Conservation (phyloP, 371 early-diverging fungal genomes). For the Capniomyces stellatus region DNA sequence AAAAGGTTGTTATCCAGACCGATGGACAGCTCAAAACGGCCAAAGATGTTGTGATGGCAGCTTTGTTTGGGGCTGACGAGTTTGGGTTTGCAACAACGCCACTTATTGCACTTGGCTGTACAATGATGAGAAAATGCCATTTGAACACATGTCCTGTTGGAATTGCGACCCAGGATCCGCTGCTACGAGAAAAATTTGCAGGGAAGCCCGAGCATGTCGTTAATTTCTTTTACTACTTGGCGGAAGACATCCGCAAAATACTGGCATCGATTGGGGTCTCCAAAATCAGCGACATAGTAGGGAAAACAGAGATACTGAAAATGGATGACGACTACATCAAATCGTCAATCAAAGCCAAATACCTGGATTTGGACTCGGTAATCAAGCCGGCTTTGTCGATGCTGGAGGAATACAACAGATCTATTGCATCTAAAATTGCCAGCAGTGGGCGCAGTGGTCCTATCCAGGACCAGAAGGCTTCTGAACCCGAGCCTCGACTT, state of each 20-base stretch:
- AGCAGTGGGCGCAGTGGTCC: background rate
- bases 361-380: background rate
- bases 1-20: slow-evolving; percentile 84
- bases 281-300: slow-evolving; percentile 87
- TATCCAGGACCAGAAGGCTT: background rate
- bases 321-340: slow-evolving; percentile 38
- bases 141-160: slow-evolving; percentile 93
- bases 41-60: slow-evolving; percentile 85
- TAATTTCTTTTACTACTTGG: slow-evolving; percentile 93
- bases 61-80: slow-evolving; percentile 93
- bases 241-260: slow-evolving; percentile 75
- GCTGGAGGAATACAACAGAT: background rate
- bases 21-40: slow-evolving; percentile 96
- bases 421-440: background rate
- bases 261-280: slow-evolving; percentile 91
- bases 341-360: background rate
- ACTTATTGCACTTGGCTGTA: slow-evolving; percentile 91
- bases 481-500: slow-evolving; percentile 54
- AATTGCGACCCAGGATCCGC: slow-evolving; percentile 92
- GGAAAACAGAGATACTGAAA: slow-evolving; percentile 62
- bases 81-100: slow-evolving; percentile 97
- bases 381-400: background rate
- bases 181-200: slow-evolving; percentile 77
- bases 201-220: slow-evolving; percentile 89
- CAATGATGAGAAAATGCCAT: slow-evolving; percentile 86